A percentile compares a stretch with the other conserved stretches of the same genome.
Evolutionary conservation across 164 flowering plant species (phyloP).

Genomic region (Vitis rotundifolia): DNA sequence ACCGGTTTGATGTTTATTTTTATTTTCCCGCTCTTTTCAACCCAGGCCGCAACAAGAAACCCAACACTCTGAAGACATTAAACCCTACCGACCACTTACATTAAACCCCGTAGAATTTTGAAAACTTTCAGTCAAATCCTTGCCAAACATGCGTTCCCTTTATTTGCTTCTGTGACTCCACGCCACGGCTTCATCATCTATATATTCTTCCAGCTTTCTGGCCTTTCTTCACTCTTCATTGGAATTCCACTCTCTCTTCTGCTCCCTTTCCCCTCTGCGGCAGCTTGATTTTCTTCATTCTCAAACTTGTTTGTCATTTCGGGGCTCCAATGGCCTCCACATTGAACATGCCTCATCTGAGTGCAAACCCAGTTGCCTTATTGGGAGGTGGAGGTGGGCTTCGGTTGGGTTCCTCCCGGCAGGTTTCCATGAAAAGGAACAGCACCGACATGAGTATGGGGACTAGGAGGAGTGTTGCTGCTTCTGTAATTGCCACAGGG

Average conservation of each 20-base stretch:
- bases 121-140: conserved; percentile 19
- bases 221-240: not conserved
- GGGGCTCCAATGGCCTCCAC: not conserved
- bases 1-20: not conserved
- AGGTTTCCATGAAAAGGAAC: no score
- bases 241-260: no score
- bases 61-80: not conserved
- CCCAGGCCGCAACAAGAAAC: not conserved
- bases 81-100: conserved; percentile 11
- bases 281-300: no score
- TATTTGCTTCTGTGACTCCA: not conserved
- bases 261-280: no score
- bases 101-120: not conserved
- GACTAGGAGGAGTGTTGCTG: not conserved
- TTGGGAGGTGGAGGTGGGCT: no score
- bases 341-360: no score
- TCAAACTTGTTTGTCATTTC: no score
- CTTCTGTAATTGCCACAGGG: no score
- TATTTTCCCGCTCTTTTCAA: not conserved
- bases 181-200: not conserved
- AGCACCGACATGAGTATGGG: not conserved
- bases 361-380: no score
- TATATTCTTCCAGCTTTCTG: not conserved
- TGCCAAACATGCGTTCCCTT: conserved; percentile 22
- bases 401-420: no score